These are phyloP conservation scores for Glaciozyma antarctica DNA, from an alignment of 768 basidiomycete species.

Conservation along the genomic window DNA sequence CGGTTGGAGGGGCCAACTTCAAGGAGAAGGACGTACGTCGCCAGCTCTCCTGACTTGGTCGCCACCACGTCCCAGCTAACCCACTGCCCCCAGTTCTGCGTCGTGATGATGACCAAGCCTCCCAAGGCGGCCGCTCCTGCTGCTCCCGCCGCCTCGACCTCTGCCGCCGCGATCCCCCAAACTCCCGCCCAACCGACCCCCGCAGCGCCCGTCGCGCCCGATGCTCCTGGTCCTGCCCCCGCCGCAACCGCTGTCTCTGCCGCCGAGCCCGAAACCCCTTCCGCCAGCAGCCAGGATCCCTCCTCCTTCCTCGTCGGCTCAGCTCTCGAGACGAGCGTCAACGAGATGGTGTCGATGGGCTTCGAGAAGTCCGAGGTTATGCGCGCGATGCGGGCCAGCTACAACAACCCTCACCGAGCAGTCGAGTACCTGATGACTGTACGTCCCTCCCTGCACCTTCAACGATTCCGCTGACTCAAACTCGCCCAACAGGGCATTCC, in stretches of 20 bases:
- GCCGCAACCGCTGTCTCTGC: conserved; percentile 36
- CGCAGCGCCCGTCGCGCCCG: conserved; percentile 36
- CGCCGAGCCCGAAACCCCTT: conserved; percentile 30
- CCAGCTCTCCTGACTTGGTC: neutral
- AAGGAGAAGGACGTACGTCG: conserved; percentile 74
- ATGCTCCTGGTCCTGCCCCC: conserved; percentile 38
- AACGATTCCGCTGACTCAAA: neutral
- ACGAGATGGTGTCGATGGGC: conserved; percentile 88
- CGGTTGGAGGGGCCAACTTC: conserved; percentile 75
- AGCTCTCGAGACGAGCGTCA: conserved; percentile 64
- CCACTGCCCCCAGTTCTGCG: conserved; percentile 54
- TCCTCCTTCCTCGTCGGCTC: conserved; percentile 65
- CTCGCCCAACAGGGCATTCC: conserved; percentile 60
- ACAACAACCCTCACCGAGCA: conserved; percentile 93
- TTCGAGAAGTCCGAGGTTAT: conserved; percentile 75
- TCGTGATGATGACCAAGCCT: conserved; percentile 90
- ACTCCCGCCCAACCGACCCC: conserved; percentile 37
- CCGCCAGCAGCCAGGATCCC: conserved; percentile 41
- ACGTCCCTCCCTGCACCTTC: conserved; percentile 12
- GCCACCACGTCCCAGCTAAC: neutral
- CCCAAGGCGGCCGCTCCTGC: conserved; percentile 38
- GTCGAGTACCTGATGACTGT: conserved; percentile 94
- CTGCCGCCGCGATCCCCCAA: conserved; percentile 35
- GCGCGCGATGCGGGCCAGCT: conserved; percentile 80
- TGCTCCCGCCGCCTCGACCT: conserved; percentile 40